Percentiles rank a stretch among this genome's conserved stretches.
These are phyloP conservation scores for Populus hybrid DNA, from an alignment of 441 rosid genomes.

Conservation along the genomic window DNA sequence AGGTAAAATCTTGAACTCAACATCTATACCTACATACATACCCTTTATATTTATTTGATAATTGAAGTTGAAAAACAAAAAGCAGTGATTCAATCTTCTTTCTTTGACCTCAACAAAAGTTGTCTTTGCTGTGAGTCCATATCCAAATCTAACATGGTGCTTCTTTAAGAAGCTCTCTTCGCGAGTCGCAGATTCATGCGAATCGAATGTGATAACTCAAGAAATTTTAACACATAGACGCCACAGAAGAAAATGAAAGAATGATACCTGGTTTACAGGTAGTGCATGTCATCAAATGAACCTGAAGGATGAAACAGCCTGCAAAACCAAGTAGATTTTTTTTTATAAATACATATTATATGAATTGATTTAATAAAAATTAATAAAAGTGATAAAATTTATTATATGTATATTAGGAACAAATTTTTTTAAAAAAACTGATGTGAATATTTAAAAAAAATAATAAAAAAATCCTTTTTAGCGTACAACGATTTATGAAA, in stretches of 20 bases:
- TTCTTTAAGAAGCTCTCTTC: neutral
- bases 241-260: neutral
- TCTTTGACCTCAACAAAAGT: neutral
- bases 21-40: too few relatives aligned
- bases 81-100: too few relatives aligned
- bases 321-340: conserved; percentile 19
- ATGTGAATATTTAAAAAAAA: too few relatives aligned
- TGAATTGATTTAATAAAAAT: too few relatives aligned
- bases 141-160: neutral
- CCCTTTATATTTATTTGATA: too few relatives aligned
- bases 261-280: neutral
- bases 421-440: too few relatives aligned
- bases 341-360: conserved; percentile 34
- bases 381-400: too few relatives aligned
- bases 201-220: too few relatives aligned
- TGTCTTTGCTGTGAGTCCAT: neutral
- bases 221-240: too few relatives aligned
- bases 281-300: conserved; percentile 40
- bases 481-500: neutral
- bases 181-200: neutral
- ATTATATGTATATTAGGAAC: too few relatives aligned
- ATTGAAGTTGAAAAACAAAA: too few relatives aligned
- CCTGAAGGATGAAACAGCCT: conserved; percentile 75
- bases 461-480: conserved; percentile 1
- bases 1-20: neutral